A percentile compares a stretch with the other conserved stretches of the same genome.
Conservation (phyloP, 108 stramenopile genomes). For the Discostella stelligeroides region DNA sequence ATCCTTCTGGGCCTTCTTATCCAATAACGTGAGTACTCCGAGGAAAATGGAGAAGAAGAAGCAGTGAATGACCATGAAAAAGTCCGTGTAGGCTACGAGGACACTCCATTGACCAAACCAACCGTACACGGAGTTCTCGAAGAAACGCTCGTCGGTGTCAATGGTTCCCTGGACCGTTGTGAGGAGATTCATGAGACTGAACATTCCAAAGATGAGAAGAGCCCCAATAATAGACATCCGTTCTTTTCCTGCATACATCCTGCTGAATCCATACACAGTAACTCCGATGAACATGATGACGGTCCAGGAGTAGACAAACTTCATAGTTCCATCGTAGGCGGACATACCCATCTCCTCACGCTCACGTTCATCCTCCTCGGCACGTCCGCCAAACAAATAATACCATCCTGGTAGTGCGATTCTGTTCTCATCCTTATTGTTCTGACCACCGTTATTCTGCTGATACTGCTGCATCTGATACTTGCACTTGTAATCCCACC, state of each 20-base stretch:
- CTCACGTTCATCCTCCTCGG: constrained; percentile 37
- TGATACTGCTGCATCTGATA: constrained; percentile 24
- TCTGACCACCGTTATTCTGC: constrained; percentile 22
- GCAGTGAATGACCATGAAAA: constrained; percentile 51
- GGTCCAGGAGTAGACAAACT: constrained; percentile 59
- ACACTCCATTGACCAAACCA: constrained; percentile 67
- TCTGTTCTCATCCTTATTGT: constrained; percentile 23
- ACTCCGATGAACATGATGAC: constrained; percentile 60
- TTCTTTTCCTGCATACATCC: constrained; percentile 36
- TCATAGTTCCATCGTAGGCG: constrained; percentile 33
- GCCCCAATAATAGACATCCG: constrained; percentile 34
- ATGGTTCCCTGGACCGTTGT: constrained; percentile 56
- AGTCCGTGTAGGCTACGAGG: constrained; percentile 61
- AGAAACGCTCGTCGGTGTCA: constrained; percentile 46
- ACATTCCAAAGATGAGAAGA: constrained; percentile 49
- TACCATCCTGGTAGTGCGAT: constrained; percentile 49
- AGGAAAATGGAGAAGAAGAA: constrained; percentile 23
- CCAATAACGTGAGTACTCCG: constrained; percentile 14
- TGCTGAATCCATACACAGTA: constrained; percentile 46
- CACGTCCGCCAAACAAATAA: constrained; percentile 47
- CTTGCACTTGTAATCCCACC: constrained; percentile 53
- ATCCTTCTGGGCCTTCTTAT: constrained; percentile 4
- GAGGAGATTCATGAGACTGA: constrained; percentile 57
- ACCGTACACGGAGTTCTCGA: constrained; percentile 53
- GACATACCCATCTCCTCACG: constrained; percentile 45